Percentiles rank a stretch among this genome's conserved stretches.
Conservation (phyloP, 2,329 filamentous ascomycete genomes). For the Epichloe coenophiala region DNA sequence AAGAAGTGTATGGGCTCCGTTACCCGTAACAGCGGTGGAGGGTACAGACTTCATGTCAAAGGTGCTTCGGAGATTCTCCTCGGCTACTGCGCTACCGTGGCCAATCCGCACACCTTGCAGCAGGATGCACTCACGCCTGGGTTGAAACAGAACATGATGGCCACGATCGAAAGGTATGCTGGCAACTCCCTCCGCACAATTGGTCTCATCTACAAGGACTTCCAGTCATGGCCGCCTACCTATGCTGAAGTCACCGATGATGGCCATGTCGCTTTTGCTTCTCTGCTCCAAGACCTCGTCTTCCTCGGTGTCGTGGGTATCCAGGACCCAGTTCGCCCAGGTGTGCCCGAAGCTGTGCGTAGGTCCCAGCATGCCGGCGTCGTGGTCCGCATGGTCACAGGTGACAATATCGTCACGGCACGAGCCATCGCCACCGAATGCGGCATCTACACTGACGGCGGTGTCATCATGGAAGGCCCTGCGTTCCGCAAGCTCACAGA, state of each 20-base stretch:
- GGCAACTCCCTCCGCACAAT: slow-evolving; percentile 77
- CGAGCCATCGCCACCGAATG: slow-evolving; percentile 69
- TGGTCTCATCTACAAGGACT: slow-evolving; percentile 71
- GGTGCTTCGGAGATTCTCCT: slow-evolving; percentile 54
- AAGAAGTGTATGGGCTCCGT: slow-evolving; percentile 60
- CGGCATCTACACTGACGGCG: slow-evolving; percentile 54
- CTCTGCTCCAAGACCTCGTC: slow-evolving; percentile 53
- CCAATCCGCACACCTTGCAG: slow-evolving; percentile 32
- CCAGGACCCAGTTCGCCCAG: slow-evolving; percentile 64
- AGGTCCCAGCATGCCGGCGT: slow-evolving; percentile 64
- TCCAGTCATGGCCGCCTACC: slow-evolving; percentile 68
- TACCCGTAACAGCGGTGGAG: slow-evolving; percentile 32
- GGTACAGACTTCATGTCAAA: slow-evolving; percentile 45
- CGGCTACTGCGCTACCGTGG: slow-evolving; percentile 36
- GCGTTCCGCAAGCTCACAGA: slow-evolving; percentile 59
- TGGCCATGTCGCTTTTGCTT: slow-evolving; percentile 38
- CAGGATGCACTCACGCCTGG: slow-evolving; percentile 36
- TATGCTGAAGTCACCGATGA: slow-evolving; percentile 35
- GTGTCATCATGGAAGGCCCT: slow-evolving; percentile 62
- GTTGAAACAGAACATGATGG: slow-evolving; percentile 24
- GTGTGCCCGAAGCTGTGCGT: slow-evolving; percentile 60
- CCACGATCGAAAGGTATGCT: slow-evolving; percentile 63
- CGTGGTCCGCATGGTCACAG: slow-evolving; percentile 73
- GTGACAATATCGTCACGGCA: slow-evolving; percentile 68
- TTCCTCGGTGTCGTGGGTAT: slow-evolving; percentile 64